These are phyloP conservation scores for Carex arenaria DNA, from an alignment of 202 grass and related monocot species.

Conservation along the genomic window DNA sequence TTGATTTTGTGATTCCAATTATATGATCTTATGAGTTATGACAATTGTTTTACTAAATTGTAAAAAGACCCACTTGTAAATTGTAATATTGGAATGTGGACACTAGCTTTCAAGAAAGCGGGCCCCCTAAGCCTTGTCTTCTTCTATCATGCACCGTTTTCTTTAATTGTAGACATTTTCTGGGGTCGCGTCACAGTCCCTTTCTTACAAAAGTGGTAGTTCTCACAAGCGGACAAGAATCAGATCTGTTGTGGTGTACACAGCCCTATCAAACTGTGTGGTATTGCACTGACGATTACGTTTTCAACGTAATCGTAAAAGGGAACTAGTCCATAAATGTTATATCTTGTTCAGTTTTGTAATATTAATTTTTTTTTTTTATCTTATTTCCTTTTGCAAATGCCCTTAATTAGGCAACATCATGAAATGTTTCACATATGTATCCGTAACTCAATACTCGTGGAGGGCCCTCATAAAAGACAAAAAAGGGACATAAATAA, in stretches of 20 bases:
- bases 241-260: not conserved
- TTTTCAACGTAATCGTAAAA: not conserved
- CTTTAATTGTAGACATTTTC: not conserved
- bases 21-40: not conserved
- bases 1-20: not conserved
- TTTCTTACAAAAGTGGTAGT: constrained; percentile 23
- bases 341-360: not conserved
- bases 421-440: not conserved
- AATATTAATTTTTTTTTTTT: not conserved
- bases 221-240: not conserved
- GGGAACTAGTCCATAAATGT: not conserved
- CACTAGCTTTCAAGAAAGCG: not conserved
- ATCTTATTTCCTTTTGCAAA: not conserved
- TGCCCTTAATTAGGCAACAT: not conserved
- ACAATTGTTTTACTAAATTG: not conserved
- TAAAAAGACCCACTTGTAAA: not conserved
- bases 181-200: not conserved
- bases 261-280: not conserved
- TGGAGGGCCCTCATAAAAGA: not conserved
- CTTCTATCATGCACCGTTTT: not conserved
- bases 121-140: not conserved
- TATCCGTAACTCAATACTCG: not conserved
- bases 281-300: not conserved
- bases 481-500: not conserved
- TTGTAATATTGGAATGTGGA: not conserved